Evolutionary conservation across 441 rosid species (phyloP).

Genomic region (Aquilaria agallochum): DNA sequence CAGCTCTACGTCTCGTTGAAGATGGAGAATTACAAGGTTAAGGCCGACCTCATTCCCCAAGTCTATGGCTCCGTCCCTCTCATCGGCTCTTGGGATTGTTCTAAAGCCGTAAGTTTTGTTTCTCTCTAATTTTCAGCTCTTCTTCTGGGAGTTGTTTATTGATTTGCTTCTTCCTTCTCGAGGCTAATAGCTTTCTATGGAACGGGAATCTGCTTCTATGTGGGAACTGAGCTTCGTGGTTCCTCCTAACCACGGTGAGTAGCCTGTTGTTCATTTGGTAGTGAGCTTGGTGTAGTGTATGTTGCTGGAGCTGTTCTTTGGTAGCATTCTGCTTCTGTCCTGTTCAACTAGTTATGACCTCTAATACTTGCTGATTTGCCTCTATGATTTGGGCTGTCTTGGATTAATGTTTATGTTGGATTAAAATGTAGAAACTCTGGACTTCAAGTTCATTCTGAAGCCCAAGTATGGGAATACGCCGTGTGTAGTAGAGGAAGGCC

Average conservation of each 20-base stretch:
- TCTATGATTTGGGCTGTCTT: neutral
- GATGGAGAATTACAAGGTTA: slow-evolving; percentile 80
- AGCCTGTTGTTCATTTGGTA: no score
- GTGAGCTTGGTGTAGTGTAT: no score
- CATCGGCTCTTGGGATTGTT: slow-evolving; percentile 93
- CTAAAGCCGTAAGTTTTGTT: slow-evolving; percentile 57
- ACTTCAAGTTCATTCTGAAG: slow-evolving; percentile 96
- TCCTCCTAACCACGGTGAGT: slow-evolving; percentile 90
- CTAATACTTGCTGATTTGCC: neutral
- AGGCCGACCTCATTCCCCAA: slow-evolving; percentile 87
- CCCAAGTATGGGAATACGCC: slow-evolving; percentile 61
- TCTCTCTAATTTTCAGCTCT: neutral
- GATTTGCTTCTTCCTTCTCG: neutral
- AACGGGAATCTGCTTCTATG: slow-evolving; percentile 88
- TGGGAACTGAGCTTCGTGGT: slow-evolving; percentile 96
- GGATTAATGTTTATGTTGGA: slow-evolving; percentile 6
- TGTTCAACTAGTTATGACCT: neutral
- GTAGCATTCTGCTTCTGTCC: no score
- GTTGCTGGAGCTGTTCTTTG: no score
- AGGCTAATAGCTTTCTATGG: slow-evolving; percentile 62
- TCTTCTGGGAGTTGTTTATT: neutral
- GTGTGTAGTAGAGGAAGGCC: slow-evolving; percentile 89
- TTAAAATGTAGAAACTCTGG: slow-evolving; percentile 67
- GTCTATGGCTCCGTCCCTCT: slow-evolving; percentile 88
- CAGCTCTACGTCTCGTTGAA: slow-evolving; percentile 86